These are phyloP conservation scores for Theobroma cacao DNA, from an alignment of 345 rosid genomes.

Conservation along the genomic window DNA sequence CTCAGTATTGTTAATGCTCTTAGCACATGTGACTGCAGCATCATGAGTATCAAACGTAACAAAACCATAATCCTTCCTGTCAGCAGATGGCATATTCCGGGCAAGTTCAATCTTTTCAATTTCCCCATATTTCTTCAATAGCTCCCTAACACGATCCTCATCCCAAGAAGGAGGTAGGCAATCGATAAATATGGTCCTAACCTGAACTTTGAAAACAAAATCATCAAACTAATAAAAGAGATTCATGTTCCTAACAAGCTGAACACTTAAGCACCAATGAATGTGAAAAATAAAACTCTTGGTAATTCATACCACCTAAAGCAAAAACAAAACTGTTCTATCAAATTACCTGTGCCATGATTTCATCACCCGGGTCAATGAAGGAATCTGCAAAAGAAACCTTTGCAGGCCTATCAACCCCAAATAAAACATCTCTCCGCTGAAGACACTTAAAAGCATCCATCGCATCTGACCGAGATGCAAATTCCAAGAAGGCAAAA, in stretches of 20 bases:
- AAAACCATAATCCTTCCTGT: conserved; percentile 96
- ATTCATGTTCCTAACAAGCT: neutral
- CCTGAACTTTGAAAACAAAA: conserved; percentile 44
- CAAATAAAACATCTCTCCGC: conserved; percentile 85
- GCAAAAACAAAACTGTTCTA: neutral
- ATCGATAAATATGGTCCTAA: conserved; percentile 87
- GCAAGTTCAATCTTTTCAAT: conserved; percentile 96
- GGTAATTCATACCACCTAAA: neutral
- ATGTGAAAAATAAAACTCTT: neutral
- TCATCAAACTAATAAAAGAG: neutral
- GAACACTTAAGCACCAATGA: neutral
- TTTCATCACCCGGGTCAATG: conserved; percentile 90
- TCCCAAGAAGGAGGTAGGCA: conserved; percentile 92
- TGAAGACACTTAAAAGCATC: conserved; percentile 92
- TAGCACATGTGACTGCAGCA: conserved; percentile 88
- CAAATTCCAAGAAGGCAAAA: conserved; percentile 94
- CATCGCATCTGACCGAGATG: conserved; percentile 92
- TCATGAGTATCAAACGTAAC: conserved; percentile 91
- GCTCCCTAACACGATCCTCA: conserved; percentile 74
- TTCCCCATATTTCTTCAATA: conserved; percentile 70
- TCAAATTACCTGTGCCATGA: conserved; percentile 90
- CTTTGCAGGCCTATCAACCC: conserved; percentile 96
- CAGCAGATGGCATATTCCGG: conserved; percentile 95
- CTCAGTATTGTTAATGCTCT: conserved; percentile 86
- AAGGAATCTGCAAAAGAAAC: conserved; percentile 96